These are phyloP conservation scores for Neofusicoccum kwambonambiense DNA, from an alignment of 2,329 filamentous ascomycete species.

Conservation along the genomic window DNA sequence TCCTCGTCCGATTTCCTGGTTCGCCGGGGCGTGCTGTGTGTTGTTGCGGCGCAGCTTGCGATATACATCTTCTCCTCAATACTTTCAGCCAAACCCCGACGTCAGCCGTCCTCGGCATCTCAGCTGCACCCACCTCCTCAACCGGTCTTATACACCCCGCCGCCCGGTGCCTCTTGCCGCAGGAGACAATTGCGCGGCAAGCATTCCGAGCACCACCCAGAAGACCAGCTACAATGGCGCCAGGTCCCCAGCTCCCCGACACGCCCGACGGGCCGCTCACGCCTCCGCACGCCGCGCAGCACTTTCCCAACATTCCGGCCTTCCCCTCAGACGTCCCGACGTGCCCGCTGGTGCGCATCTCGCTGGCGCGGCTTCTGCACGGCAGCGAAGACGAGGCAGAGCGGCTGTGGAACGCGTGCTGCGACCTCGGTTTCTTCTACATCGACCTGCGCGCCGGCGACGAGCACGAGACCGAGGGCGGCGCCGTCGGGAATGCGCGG, in stretches of 20 bases:
- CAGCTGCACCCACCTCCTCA: neutral
- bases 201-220: neutral
- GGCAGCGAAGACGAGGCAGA: conserved; percentile 36
- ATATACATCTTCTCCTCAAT: neutral
- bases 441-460: conserved; percentile 44
- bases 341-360: conserved; percentile 43
- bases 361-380: conserved; percentile 39
- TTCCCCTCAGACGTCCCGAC: conserved; percentile 43
- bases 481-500: neutral
- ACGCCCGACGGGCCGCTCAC: neutral
- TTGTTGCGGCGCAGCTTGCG: neutral
- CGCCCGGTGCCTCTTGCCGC: too few relatives aligned
- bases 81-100: neutral
- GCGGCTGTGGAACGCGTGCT: conserved; percentile 42
- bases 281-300: conserved; percentile 23
- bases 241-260: neutral
- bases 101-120: neutral
- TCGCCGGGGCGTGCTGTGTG: neutral
- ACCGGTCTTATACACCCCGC: neutral
- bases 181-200: too few relatives aligned
- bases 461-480: neutral
- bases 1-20: neutral
- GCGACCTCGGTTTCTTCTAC: conserved; percentile 58
- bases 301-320: conserved; percentile 37
- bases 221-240: neutral